Conservation (phyloP, 1,284 basidiomycete species). For the Cryptococcus jaspeensis region DNA sequence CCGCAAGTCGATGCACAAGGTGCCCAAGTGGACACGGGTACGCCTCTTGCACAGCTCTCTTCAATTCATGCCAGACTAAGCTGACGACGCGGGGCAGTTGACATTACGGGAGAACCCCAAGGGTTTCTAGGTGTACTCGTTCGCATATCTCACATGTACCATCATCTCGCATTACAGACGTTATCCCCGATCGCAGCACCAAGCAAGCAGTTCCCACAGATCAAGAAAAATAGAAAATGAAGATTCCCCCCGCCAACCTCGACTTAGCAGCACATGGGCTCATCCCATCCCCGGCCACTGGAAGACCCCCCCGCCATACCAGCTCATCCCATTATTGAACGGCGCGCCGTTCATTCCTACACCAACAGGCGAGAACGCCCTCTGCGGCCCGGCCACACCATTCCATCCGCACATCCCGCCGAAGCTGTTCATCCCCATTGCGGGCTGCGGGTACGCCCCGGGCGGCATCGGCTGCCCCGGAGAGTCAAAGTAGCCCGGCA, state of each 20-base stretch:
- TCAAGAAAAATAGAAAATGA: not conserved
- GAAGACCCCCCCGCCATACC: conserved; percentile 17
- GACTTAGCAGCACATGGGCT: too few relatives aligned
- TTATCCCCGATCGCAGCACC: too few relatives aligned
- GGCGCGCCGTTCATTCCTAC: not conserved
- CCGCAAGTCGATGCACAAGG: conserved; percentile 93
- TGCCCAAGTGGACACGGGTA: conserved; percentile 90
- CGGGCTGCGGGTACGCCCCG: conserved; percentile 8
- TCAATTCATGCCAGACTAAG: not conserved
- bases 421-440: not conserved
- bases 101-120: conserved; percentile 81
- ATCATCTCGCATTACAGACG: not conserved
- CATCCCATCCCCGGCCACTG: conserved; percentile 14
- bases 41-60: conserved; percentile 38
- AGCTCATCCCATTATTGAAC: conserved; percentile 14
- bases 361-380: not conserved
- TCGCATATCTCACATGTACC: conserved; percentile 8
- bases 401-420: not conserved
- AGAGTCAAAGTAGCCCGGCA: conserved; percentile 18
- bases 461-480: conserved; percentile 4
- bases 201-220: not conserved
- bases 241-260: not conserved
- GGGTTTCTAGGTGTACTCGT: conserved; percentile 65
- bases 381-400: not conserved
- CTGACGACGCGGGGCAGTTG: conserved; percentile 55